Percentiles rank a stretch among this genome's conserved stretches.
phyloP scores from a whole-genome alignment of 768 basidiomycete species.

The Goffeauzyma gilvescens region DNA sequence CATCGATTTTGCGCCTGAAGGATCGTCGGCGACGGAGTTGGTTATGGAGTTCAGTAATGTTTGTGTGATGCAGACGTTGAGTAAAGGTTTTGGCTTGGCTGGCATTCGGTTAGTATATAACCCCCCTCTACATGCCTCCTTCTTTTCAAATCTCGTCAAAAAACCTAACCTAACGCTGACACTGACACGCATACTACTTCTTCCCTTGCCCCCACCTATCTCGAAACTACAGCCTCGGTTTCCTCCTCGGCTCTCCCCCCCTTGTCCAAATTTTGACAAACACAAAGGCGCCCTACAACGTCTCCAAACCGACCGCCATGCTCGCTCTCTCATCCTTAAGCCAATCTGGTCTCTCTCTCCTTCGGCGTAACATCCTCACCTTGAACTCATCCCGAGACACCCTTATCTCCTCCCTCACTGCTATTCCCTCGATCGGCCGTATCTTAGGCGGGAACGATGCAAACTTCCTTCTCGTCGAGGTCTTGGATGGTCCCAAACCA shows the following conservation, averaged over 20 bases:
- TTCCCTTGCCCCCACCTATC: not conserved
- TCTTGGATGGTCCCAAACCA: constrained; percentile 38
- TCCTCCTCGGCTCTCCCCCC: constrained; percentile 72
- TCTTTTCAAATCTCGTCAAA: too few species aligned
- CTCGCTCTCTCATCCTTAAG: constrained; percentile 65
- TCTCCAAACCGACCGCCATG: constrained; percentile 70
- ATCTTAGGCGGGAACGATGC: constrained; percentile 67
- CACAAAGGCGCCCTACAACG: constrained; percentile 94
- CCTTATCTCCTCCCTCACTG: constrained; percentile 40
- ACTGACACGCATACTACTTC: not conserved
- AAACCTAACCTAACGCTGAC: not conserved
- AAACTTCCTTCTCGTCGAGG: constrained; percentile 72
- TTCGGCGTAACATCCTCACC: constrained; percentile 46
- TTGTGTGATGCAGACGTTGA: constrained; percentile 87
- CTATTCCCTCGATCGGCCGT: constrained; percentile 38
- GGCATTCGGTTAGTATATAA: constrained; percentile 61
- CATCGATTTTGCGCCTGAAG: constrained; percentile 64
- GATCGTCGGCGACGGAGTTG: constrained; percentile 47
- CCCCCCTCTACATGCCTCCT: not conserved
- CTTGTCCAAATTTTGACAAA: constrained; percentile 80
- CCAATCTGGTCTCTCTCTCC: constrained; percentile 42
- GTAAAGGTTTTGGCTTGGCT: constrained; percentile 89
- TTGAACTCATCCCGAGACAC: constrained; percentile 43
- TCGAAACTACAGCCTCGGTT: constrained; percentile 60
- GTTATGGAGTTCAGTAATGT: constrained; percentile 69